These are phyloP conservation scores for Helichrysum umbraculigerum DNA, from an alignment of 129 eudicot species.

Conservation along the genomic window DNA sequence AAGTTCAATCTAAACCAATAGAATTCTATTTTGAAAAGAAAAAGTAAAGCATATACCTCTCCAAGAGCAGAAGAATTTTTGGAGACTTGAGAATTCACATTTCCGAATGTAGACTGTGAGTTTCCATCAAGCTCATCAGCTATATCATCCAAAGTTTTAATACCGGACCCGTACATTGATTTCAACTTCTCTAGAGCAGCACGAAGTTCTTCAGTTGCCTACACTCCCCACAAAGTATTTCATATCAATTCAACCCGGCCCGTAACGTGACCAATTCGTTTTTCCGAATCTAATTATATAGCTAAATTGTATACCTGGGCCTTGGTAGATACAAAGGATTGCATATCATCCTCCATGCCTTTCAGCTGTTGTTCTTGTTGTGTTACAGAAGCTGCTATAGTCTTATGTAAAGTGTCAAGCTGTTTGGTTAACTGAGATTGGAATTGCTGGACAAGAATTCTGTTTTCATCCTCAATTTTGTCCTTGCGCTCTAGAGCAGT, in stretches of 20 bases:
- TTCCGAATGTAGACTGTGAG: slow-evolving; percentile 66
- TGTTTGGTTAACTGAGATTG: slow-evolving; percentile 77
- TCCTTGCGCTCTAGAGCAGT: slow-evolving; percentile 82
- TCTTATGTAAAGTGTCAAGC: slow-evolving; percentile 83
- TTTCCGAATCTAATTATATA: background rate
- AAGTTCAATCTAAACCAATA: background rate
- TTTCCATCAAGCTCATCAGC: slow-evolving; percentile 84
- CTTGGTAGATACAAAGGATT: slow-evolving; percentile 85
- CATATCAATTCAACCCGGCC: background rate
- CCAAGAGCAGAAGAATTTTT: slow-evolving; percentile 84
- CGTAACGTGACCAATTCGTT: background rate
- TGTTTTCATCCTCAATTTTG: slow-evolving; percentile 90
- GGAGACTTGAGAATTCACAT: slow-evolving; percentile 78
- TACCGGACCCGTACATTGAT: slow-evolving; percentile 80
- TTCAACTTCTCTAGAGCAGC: slow-evolving; percentile 59
- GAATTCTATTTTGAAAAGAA: background rate
- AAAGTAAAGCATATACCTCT: slow-evolving; percentile 39
- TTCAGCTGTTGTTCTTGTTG: slow-evolving; percentile 88
- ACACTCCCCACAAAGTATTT: slow-evolving; percentile 17
- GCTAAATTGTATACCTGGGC: slow-evolving; percentile 48
- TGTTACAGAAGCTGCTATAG: slow-evolving; percentile 76
- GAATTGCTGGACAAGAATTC: slow-evolving; percentile 73
- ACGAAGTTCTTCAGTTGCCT: slow-evolving; percentile 92
- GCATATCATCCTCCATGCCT: slow-evolving; percentile 95
- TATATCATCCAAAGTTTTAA: slow-evolving; percentile 71